Base-by-base conservation (phyloP, 1,284 basidiomycete species). In the Megacollybia platyphylla region DNA sequence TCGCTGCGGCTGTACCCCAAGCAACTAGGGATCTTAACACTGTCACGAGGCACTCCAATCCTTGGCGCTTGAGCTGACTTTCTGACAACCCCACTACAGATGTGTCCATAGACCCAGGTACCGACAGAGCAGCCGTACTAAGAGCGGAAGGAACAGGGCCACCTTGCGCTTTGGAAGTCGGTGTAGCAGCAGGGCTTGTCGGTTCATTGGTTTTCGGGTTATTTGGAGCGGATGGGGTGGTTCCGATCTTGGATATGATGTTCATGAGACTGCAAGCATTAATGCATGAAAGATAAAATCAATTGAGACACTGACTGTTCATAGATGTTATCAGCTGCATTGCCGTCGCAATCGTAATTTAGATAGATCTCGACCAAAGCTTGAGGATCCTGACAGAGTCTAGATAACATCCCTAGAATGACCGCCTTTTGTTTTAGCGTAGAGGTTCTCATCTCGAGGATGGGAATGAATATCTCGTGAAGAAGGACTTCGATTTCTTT, bases 401-500 rank as follows among this genome's bases (percentile, higher is more conserved):
- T 77, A 24, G 85, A 82, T 42, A 93, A 63, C 73, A 93, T 89
- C 35, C 77, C 80, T 40, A 97, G 71, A 44, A 97, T 85, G 40
- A 90, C 79, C 4, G 84, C 86, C 63, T 97, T 97, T 57, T 97
- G 96, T 56, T 89, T 90, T 42, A 96, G 67, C 0, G 93, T 96
- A 7, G 94, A 90, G 15, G 87, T 97, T 54, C 86, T 82, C 93
- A 99, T 97, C 65, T 99, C 96, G 41, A 99, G 68, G 42, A 99
- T 97, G 1, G 96, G 96, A 46, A 99, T 80, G 67, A 98, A 99
- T 54, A 99, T 99, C 58, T 99, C 96, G 57, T 97, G 96, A 44
- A 99, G 64, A 28, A 99, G 70, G 31, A 99, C 93, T 61, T 97
- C 96, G 49, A 98, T 97, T 64, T 99, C 97, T 86, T 97, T 97